These are phyloP conservation scores for Pseudofabraea citricarpa DNA, from an alignment of 2,329 filamentous ascomycete genomes.

Conservation along the genomic window DNA sequence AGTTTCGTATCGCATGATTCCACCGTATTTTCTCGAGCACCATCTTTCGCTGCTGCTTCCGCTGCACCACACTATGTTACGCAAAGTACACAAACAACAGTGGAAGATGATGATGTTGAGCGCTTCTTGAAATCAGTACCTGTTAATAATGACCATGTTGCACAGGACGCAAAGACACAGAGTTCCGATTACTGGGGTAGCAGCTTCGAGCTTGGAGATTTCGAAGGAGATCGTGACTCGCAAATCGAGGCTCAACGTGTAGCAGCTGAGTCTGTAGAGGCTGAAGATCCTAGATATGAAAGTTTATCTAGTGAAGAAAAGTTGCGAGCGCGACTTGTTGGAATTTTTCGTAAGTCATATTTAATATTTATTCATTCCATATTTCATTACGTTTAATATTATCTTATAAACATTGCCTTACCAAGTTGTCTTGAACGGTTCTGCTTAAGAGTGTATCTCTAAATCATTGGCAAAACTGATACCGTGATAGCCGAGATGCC, in stretches of 20 bases:
- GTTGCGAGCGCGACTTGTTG: conserved; percentile 7
- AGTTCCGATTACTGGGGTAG: conserved; percentile 19
- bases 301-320: conserved; percentile 3
- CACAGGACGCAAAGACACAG: conserved; percentile 2
- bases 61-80: background rate
- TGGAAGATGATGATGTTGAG: conserved; percentile 8
- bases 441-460: no score
- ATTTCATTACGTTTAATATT: background rate
- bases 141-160: background rate
- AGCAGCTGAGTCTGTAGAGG: background rate
- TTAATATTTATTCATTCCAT: background rate
- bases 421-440: no score
- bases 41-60: no score
- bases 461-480: no score
- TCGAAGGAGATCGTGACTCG: conserved; percentile 10
- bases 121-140: conserved; percentile 4
- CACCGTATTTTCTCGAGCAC: background rate
- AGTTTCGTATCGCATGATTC: background rate
- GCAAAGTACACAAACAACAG: background rate
- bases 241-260: background rate
- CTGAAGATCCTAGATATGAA: background rate
- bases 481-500: conserved; percentile 16
- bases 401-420: no score
- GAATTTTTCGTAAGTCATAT: conserved; percentile 14
- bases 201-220: conserved; percentile 16